Evolutionary conservation across 495 filamentous ascomycete genomes (phyloP), one percentile per base, ranked within the genome.

Genomic region (Penicillium cinerascens): DNA sequence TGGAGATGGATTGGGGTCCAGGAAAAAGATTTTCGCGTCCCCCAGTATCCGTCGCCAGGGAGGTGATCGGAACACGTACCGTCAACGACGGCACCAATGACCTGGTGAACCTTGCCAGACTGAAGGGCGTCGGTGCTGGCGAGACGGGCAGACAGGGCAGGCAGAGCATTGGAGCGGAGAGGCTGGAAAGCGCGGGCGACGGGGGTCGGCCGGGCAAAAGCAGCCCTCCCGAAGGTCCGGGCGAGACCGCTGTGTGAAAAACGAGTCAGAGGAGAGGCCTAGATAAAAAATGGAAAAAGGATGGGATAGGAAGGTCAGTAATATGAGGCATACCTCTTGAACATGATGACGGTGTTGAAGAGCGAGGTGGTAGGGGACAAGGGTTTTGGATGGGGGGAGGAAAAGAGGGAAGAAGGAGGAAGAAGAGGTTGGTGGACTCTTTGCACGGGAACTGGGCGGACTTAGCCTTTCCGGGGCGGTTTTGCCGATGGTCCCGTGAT

Each of bases 51-150:
- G 37, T 57, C 46, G 50, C 54, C 56, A 66, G 58, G 55, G 54
- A 63, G 62, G 60, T 52, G 47, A 56, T 16, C 37, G 43, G 40
- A 61, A 57, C 52, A 77, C 80, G 66, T 83, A 85, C 82, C 80
- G 70, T 85, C 82, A 57, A 85, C 82, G 64, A 85, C 83, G 76
- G 82, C 82, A 78, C 82, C 82, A 68, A 86, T 86, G 73, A 86
- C 83, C 79, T 92, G 88, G 81, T 92, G 84, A 75, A 92, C 87
- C 82, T 89, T 91, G 73, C 88, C 88, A 73, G 82, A 74, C 65
- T 80, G 74, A 52, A 69, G 76, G 61, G 79, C 71, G 55, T 83
- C 76, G 47, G 83, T 78, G 76, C 83, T 87, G 69, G 88, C 88
- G 64, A 86, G 85, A 67, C 88, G 79, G 67, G 83, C 82, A 61